Conservation (phyloP, 1,284 basidiomycete species). For the Moniliella sp. region DNA sequence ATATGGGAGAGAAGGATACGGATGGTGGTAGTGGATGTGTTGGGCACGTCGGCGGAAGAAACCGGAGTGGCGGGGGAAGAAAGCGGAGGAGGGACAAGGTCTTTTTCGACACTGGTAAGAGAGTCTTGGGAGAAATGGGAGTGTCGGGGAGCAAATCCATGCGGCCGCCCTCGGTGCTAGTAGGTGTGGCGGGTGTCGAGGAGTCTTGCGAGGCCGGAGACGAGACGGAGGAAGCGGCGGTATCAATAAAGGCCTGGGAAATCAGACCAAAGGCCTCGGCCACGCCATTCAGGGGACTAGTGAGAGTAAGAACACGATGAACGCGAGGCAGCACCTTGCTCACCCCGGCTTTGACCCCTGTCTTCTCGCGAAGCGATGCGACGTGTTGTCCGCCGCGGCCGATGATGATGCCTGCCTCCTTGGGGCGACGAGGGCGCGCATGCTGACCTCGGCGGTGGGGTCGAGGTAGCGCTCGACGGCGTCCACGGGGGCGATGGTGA, state of each 20-base stretch:
- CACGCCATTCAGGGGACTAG: slow-evolving; percentile 69
- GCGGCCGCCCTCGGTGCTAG: no score
- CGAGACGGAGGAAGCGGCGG: slow-evolving; percentile 40
- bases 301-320: slow-evolving; percentile 83
- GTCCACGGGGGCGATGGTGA: no score
- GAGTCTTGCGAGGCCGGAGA: no score
- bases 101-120: no score
- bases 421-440: slow-evolving; percentile 24
- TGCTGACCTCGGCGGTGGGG: slow-evolving; percentile 13
- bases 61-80: no score
- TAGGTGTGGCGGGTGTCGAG: no score
- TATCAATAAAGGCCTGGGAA: slow-evolving; percentile 64
- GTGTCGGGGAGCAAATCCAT: no score
- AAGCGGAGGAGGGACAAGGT: no score
- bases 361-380: slow-evolving; percentile 76
- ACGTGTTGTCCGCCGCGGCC: slow-evolving; percentile 91
- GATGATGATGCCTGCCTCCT: slow-evolving; percentile 31
- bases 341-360: slow-evolving; percentile 90
- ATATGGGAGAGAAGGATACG: slow-evolving; percentile 41
- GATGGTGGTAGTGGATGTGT: slow-evolving; percentile 76
- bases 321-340: slow-evolving; percentile 93
- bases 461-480: no score
- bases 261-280: slow-evolving; percentile 92
- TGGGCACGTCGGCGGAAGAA: slow-evolving; percentile 37
- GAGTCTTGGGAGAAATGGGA: no score